Conservation (phyloP, 2,329 filamentous ascomycete species). For the Diplodia corticola region DNA sequence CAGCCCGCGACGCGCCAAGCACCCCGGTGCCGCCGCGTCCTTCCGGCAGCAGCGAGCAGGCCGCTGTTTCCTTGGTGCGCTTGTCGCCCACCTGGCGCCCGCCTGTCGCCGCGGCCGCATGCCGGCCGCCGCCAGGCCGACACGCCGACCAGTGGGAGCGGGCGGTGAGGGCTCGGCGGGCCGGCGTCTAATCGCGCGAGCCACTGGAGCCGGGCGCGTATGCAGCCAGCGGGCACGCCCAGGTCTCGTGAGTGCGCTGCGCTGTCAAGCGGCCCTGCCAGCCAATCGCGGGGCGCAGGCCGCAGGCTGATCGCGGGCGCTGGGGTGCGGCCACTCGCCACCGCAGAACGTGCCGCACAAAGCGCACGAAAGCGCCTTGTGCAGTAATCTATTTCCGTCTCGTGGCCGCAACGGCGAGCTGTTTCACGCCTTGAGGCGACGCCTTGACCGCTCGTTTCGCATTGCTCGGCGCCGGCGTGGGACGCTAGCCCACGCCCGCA, state of each 20-base stretch:
- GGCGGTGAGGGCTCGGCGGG: not conserved
- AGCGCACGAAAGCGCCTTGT: slow-evolving; percentile 3
- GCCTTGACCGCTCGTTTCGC: slow-evolving; percentile 4
- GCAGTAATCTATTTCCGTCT: slow-evolving; percentile 7
- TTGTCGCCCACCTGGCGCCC: too few species aligned
- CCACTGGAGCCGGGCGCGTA: slow-evolving; percentile 14
- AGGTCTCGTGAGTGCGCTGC: slow-evolving; percentile 3
- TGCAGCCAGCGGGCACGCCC: not conserved
- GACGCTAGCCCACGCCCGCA: not conserved
- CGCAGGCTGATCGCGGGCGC: not conserved
- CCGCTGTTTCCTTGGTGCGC: not conserved
- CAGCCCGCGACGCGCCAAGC: slow-evolving; percentile 11
- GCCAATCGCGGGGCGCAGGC: not conserved
- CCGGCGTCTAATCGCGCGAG: not conserved
- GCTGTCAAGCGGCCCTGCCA: not conserved
- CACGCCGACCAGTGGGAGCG: not conserved
- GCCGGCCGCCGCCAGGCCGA: not conserved
- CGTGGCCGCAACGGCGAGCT: slow-evolving; percentile 8
- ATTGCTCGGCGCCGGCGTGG: not conserved
- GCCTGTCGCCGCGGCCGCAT: not conserved
- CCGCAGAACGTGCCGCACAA: not conserved
- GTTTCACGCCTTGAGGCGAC: too few species aligned
- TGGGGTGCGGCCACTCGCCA: not conserved
- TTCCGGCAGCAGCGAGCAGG: slow-evolving; percentile 10
- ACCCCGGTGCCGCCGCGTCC: not conserved